These are phyloP conservation scores for Diddensiella transvaalensis DNA, from an alignment of 805 yeast genomes.

Conservation along the genomic window DNA sequence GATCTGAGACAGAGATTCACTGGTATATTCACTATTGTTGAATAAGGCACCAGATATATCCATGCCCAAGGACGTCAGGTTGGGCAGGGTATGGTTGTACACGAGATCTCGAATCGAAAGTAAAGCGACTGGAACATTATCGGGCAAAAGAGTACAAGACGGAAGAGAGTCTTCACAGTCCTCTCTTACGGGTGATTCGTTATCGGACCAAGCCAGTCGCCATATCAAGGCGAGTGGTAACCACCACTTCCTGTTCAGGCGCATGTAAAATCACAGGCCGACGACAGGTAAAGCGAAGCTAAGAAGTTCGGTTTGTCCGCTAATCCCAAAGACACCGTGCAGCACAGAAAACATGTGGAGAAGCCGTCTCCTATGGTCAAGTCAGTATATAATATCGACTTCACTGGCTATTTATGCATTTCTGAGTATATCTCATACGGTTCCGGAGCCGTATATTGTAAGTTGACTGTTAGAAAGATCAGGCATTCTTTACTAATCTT, in stretches of 20 bases:
- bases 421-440: background rate
- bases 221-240: background rate
- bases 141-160: slow-evolving; percentile 23
- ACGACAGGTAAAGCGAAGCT: too few relatives aligned
- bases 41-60: slow-evolving; percentile 33
- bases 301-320: too few relatives aligned
- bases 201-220: background rate
- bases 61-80: slow-evolving; percentile 34
- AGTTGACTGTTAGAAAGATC: background rate
- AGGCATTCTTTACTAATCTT: background rate
- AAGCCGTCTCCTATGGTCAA: too few relatives aligned
- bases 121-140: slow-evolving; percentile 20
- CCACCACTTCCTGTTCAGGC: background rate
- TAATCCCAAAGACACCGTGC: too few relatives aligned
- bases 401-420: slow-evolving; percentile 15
- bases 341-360: too few relatives aligned
- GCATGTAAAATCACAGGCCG: too few relatives aligned
- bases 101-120: slow-evolving; percentile 36
- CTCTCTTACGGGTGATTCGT: background rate
- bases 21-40: slow-evolving; percentile 30
- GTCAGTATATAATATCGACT: slow-evolving; percentile 8
- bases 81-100: slow-evolving; percentile 32
- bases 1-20: slow-evolving; percentile 24
- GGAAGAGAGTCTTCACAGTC: slow-evolving; percentile 1
- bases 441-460: slow-evolving; percentile 28